A percentile compares a stretch with the other conserved stretches of the same genome.
Evolutionary conservation across 768 basidiomycete genomes (phyloP).

Genomic region (Pleurotus platypus): DNA sequence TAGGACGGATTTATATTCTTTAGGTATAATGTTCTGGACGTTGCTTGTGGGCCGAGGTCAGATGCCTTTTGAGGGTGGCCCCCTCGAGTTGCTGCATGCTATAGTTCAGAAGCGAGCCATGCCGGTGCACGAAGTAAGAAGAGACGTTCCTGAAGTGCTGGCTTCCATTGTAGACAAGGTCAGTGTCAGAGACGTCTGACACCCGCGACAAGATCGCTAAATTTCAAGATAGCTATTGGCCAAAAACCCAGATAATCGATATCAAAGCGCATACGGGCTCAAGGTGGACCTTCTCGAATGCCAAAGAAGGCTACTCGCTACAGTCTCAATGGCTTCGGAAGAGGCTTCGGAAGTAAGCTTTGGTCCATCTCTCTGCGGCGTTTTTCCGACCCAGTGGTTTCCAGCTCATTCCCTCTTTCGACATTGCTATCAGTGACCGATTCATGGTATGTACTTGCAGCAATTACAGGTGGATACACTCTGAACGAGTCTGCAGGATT

Average conservation of each 20-base stretch:
- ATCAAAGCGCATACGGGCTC: conserved; percentile 70
- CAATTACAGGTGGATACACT: background rate
- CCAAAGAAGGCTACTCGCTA: conserved; percentile 57
- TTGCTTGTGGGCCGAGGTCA: conserved; percentile 66
- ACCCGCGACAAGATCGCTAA: no score
- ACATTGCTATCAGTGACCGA: conserved; percentile 61
- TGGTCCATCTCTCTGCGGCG: background rate
- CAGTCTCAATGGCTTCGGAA: conserved; percentile 54
- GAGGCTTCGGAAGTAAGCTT: conserved; percentile 49
- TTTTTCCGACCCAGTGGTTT: conserved; percentile 9
- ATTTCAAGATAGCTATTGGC: conserved; percentile 45
- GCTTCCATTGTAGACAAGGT: conserved; percentile 71
- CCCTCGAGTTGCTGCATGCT: conserved; percentile 63
- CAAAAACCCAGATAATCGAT: conserved; percentile 65
- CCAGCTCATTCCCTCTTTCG: conserved; percentile 67
- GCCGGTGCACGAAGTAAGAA: conserved; percentile 71
- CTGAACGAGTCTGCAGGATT: conserved; percentile 40
- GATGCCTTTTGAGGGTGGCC: conserved; percentile 59
- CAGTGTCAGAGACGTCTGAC: background rate
- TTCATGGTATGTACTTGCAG: conserved; percentile 43
- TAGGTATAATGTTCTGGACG: conserved; percentile 74
- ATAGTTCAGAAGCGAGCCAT: conserved; percentile 72
- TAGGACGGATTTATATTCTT: conserved; percentile 69
- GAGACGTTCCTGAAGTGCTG: conserved; percentile 70
- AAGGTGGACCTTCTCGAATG: conserved; percentile 67